Evolutionary conservation across 805 yeast genomes (phyloP).

Genomic region (Maudiozyma turicensis): DNA sequence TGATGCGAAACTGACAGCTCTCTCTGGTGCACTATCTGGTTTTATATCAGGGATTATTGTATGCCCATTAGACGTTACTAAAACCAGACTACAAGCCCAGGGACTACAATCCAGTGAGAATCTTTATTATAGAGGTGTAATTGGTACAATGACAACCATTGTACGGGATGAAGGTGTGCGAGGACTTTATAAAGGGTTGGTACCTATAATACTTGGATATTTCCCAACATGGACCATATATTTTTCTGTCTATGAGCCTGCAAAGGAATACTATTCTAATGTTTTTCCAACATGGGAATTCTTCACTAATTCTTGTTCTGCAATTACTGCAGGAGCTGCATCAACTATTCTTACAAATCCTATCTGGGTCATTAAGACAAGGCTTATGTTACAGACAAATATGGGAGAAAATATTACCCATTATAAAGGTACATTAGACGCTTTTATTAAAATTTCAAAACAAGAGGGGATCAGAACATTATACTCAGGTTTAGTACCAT

Average conservation of each 20-base stretch:
- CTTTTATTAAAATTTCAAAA: conserved; percentile 65
- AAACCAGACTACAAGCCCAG: conserved; percentile 89
- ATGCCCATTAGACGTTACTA: conserved; percentile 93
- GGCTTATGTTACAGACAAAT: conserved; percentile 76
- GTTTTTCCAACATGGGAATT: conserved; percentile 31
- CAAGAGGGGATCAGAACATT: conserved; percentile 75
- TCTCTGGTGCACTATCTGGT: conserved; percentile 92
- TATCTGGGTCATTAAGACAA: conserved; percentile 94
- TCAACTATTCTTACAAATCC: conserved; percentile 86
- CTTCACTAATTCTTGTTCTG: conserved; percentile 40
- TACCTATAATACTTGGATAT: conserved; percentile 89
- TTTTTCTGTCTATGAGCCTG: conserved; percentile 78
- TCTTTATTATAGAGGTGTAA: conserved; percentile 46
- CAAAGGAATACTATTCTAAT: conserved; percentile 47
- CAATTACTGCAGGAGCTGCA: conserved; percentile 81
- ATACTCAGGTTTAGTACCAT: conserved; percentile 85
- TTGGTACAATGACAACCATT: conserved; percentile 57
- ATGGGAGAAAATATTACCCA: conserved; percentile 20
- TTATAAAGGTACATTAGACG: conserved; percentile 71
- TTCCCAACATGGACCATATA: conserved; percentile 97
- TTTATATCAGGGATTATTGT: conserved; percentile 80
- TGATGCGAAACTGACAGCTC: conserved; percentile 55
- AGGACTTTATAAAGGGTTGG: conserved; percentile 83
- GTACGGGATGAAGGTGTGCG: conserved; percentile 65
- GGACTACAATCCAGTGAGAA: conserved; percentile 37